phyloP scores from a whole-genome alignment of 2,329 filamentous ascomycete species.

The Nemania abortiva region DNA sequence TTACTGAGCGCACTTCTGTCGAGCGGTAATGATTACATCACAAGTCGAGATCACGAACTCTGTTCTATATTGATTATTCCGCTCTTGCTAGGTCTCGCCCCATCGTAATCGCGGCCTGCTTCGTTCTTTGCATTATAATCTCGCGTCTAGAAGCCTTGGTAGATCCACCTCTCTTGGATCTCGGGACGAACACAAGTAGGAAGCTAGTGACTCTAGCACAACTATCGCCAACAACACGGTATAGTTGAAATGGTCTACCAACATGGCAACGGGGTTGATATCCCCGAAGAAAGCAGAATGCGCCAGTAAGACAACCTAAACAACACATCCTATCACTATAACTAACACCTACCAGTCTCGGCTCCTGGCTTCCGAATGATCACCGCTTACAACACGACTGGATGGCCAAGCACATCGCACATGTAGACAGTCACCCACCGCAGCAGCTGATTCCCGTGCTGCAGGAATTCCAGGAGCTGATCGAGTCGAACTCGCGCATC shows the following conservation, averaged over 20 bases:
- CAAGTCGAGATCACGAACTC: conserved; percentile 36
- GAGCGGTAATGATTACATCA: conserved; percentile 44
- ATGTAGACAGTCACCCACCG: conserved; percentile 63
- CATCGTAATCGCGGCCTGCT: background rate
- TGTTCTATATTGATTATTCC: conserved; percentile 17
- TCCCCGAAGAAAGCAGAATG: conserved; percentile 61
- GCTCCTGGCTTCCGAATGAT: conserved; percentile 72
- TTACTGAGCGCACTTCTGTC: conserved; percentile 1
- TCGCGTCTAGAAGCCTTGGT: background rate
- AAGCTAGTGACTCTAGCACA: background rate
- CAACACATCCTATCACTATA: background rate
- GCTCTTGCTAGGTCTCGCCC: conserved; percentile 28
- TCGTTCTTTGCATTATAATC: background rate
- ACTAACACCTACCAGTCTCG: conserved; percentile 37
- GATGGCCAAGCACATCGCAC: conserved; percentile 67
- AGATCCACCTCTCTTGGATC: too few species aligned
- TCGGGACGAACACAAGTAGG: background rate
- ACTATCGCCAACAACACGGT: conserved; percentile 43
- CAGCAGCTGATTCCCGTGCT: conserved; percentile 69
- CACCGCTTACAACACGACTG: conserved; percentile 72
- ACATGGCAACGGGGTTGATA: conserved; percentile 63
- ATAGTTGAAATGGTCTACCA: conserved; percentile 65
- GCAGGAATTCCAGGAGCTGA: conserved; percentile 73
- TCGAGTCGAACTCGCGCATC: conserved; percentile 72
- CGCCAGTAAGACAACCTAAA: conserved; percentile 55